phyloP scores from a whole-genome alignment of 768 basidiomycete genomes.

The Strobilomyces echinocephalus region DNA sequence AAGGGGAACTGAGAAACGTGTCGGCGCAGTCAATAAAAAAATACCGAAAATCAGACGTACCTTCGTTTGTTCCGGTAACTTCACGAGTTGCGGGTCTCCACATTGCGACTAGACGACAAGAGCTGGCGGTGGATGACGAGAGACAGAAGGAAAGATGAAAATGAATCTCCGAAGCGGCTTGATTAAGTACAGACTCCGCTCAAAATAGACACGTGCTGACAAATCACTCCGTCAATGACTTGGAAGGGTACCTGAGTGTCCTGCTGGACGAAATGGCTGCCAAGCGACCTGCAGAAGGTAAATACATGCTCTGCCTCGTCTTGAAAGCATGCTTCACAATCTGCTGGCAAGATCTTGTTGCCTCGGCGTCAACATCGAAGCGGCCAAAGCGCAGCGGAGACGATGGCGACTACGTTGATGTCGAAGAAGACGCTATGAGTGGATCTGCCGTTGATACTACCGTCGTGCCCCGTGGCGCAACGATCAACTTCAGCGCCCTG shows the following conservation, averaged over 20 bases:
- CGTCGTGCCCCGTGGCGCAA: slow-evolving; percentile 64
- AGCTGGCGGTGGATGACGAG: slow-evolving; percentile 9
- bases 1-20: slow-evolving; percentile 56
- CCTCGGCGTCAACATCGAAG: slow-evolving; percentile 32
- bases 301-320: neutral
- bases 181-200: slow-evolving; percentile 32
- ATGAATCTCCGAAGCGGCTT: slow-evolving; percentile 32
- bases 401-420: slow-evolving; percentile 54
- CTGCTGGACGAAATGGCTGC: slow-evolving; percentile 28
- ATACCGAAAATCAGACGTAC: slow-evolving; percentile 39
- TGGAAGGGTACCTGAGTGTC: neutral
- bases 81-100: slow-evolving; percentile 87
- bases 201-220: slow-evolving; percentile 28
- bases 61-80: slow-evolving; percentile 91
- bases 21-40: slow-evolving; percentile 7
- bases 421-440: slow-evolving; percentile 49
- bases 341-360: slow-evolving; percentile 16
- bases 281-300: slow-evolving; percentile 41
- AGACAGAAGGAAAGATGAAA: slow-evolving; percentile 20
- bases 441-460: slow-evolving; percentile 31
- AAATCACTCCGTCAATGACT: slow-evolving; percentile 14
- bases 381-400: slow-evolving; percentile 42
- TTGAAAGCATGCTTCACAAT: neutral
- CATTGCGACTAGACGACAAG: slow-evolving; percentile 49
- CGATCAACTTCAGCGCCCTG: slow-evolving; percentile 84